Evolutionary conservation across 176 grass and related monocot species (phyloP), one percentile per base, ranked within the genome.

Genomic region (Zea luxurians): DNA sequence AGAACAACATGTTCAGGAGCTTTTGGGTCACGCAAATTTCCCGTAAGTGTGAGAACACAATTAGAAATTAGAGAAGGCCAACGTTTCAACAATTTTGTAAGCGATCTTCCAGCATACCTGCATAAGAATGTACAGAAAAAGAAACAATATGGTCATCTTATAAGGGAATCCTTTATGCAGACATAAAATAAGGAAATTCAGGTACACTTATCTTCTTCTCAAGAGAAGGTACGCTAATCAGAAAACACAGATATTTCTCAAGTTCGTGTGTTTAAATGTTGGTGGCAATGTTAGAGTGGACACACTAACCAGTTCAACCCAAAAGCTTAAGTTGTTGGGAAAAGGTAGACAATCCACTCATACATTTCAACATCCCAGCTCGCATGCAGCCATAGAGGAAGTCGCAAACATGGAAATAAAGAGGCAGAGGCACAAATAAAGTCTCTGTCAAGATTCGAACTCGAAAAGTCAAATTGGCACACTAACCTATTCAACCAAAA

Each of bases 101-200:
- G 70, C 27, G 91, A 88, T 83, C 91, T 98, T 88, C 80, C 91
- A 76, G 91, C 89, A 94, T 91, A 88, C 73, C 95, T 98, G 68
- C 46, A 61, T 20, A 83, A 76, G 54, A 84, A 76, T 83, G 46
- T 70, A 74, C 46, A 73, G 71, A 86, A 54, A 52, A 20, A 67
- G 41, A 78, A 76, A 61, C 60, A 78, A 46, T 37, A 41, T 71
- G 18, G 40, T 46, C 43, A 66, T 58, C 47, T 58, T 58, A 58
- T 20, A 16, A 48, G 74, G 17, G 55, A 76, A 86, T 64, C 57
- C 34, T 48, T 49, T 57, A 73, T 65, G 49, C 35, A 71, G 41
- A 71, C 7, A 62, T 52, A 63, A 47, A 42, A 50, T 46, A 21
- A 46, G 42, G n/a, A 4, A 46, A 68, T 46, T 68, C n/a, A 61